phyloP scores from a whole-genome alignment of 148 eudicot genomes.

The Silene uniflora region DNA sequence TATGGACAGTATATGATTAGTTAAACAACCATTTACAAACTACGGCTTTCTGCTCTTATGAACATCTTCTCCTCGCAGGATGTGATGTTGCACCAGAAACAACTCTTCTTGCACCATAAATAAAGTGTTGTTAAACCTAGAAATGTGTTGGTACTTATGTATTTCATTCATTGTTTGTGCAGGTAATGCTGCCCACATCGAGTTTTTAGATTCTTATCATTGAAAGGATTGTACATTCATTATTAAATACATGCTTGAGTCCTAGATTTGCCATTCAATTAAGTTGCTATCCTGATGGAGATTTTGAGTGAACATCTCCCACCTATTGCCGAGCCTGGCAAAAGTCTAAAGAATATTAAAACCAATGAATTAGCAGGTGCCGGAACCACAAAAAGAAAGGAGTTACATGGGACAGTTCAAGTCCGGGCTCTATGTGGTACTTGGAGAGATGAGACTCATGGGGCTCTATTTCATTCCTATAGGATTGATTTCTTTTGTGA shows the following conservation, averaged over 20 bases:
- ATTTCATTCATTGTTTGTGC: conserved; percentile 16
- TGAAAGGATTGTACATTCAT: conserved; percentile 38
- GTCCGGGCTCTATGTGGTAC: conserved; percentile 57
- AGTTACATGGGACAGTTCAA: conserved; percentile 67
- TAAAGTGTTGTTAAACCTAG: not conserved
- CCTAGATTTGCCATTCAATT: conserved; percentile 33
- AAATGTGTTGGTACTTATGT: conserved; percentile 18
- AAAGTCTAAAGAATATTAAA: conserved; percentile 30
- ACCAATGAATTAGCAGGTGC: conserved; percentile 30
- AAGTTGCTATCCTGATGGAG: conserved; percentile 51
- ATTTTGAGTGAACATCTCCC: not conserved
- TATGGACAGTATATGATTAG: too few species aligned
- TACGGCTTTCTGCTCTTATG: too few species aligned
- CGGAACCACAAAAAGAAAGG: conserved; percentile 96
- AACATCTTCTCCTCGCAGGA: too few species aligned
- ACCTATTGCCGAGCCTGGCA: conserved; percentile 26
- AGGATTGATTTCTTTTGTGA: conserved; percentile 62
- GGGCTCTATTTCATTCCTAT: conserved; percentile 52
- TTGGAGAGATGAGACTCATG: conserved; percentile 51
- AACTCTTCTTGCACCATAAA: too few species aligned
- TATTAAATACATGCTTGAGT: conserved; percentile 33
- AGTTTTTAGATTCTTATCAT: conserved; percentile 31
- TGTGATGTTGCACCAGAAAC: too few species aligned
- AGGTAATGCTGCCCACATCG: conserved; percentile 53
- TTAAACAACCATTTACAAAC: too few species aligned